phyloP scores from a whole-genome alignment of 768 basidiomycete species.

The Sporobolomyces pararoseus region DNA sequence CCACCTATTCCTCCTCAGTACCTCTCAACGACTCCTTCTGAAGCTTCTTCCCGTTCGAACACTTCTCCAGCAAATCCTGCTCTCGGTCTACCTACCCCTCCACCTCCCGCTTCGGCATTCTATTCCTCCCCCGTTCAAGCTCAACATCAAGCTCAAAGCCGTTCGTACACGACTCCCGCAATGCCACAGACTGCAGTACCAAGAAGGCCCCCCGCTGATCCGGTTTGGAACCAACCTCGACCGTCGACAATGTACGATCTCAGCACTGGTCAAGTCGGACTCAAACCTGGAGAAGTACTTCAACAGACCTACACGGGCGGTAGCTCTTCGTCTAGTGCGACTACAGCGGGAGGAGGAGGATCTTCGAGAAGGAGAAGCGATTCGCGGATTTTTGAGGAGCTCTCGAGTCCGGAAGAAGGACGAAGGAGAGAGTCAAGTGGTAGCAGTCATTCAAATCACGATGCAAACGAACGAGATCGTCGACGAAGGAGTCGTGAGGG shows the following conservation, averaged over 20 bases:
- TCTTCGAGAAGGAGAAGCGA: neutral
- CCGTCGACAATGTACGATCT: constrained; percentile 27
- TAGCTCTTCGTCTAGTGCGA: neutral
- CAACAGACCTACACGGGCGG: constrained; percentile 10
- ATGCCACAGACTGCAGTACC: neutral
- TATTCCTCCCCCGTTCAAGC: constrained; percentile 35
- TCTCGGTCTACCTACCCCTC: neutral
- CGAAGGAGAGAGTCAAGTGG: constrained; percentile 12
- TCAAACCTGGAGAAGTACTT: constrained; percentile 10
- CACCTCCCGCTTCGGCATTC: constrained; percentile 26
- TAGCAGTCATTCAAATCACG: neutral
- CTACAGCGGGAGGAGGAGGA: neutral
- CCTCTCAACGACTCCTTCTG: neutral
- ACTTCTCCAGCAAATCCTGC: constrained; percentile 1
- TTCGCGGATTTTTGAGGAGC: neutral
- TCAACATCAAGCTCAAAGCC: constrained; percentile 19
- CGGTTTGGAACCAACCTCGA: constrained; percentile 12
- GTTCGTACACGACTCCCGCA: constrained; percentile 5
- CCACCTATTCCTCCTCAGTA: constrained; percentile 17
- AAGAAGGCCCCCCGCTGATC: neutral
- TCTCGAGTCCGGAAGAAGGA: neutral
- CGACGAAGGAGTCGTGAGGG: constrained; percentile 15
- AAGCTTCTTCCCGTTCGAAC: neutral
- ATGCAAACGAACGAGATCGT: neutral
- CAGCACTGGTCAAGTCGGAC: constrained; percentile 2